Evolutionary conservation across 108 stramenopile species (phyloP), one percentile per base, ranked within the genome.

Genomic region (Cylindrotheca closterium): DNA sequence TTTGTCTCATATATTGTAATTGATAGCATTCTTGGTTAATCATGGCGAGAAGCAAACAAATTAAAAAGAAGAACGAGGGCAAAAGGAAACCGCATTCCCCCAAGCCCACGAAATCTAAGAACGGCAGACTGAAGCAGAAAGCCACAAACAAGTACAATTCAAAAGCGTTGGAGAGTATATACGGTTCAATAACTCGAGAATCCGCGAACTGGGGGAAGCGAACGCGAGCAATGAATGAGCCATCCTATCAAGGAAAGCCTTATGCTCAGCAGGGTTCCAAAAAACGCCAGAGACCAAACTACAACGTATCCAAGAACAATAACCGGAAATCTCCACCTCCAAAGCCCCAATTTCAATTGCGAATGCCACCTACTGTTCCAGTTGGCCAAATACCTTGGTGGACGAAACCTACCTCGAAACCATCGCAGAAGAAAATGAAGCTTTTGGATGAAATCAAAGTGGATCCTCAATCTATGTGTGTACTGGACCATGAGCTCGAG

Each of bases 401-500:
- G 37, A 42, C 7, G 15, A 10, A 7, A 10, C 37, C 37, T 15
- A 42, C 37, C 10, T 42, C 37, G 37, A 15, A 7, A 42, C 37
- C 37, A 42, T 15, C 37, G 7, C 10, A 7, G 37, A 42, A 42
- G 37, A 15, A 42, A 7, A 42, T 42, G 37, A 42, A 42, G 37
- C 7, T 42, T 10, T 15, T 42, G 15, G 15, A 42, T 7, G 7
- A 7, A 7, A 15, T 42, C 15, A 10, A 7, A 15, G 37, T 42
- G 37, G 37, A 42, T 42, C 15, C 37, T 15, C 37, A 42, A 10
- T 42, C 37, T 7, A 42, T 79, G 54, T 4, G 58, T 0, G 18
- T 45, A 0, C 51, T 85, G 17, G 74, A 85, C 57, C 26, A 63
- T 21, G 91, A 92, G 66, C 52, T 92, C 30, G 47, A 68, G 45